Percentiles rank a stretch among this genome's conserved stretches.
These are phyloP conservation scores for Theobroma grandiflorum DNA, from an alignment of 441 rosid genomes.

Conservation along the genomic window DNA sequence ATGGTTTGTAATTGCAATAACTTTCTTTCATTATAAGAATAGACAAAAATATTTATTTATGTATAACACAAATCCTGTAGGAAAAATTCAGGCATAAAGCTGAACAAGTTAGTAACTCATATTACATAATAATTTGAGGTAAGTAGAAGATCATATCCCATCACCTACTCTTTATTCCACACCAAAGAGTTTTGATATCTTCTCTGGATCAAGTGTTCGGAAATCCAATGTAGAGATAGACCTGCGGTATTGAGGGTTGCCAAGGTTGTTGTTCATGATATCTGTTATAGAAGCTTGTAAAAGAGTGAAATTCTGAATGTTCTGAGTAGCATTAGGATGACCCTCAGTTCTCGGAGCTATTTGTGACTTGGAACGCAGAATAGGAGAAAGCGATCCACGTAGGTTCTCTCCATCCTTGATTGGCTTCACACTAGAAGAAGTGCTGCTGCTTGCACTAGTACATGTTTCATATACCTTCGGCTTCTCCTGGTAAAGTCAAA, in stretches of 20 bases:
- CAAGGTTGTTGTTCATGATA: constrained; percentile 51
- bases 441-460: constrained; percentile 47
- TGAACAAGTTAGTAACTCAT: background rate
- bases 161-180: constrained; percentile 35
- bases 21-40: too few relatives aligned
- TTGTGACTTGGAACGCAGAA: constrained; percentile 25
- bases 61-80: background rate
- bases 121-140: constrained; percentile 5
- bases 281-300: constrained; percentile 66
- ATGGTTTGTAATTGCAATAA: too few relatives aligned
- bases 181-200: constrained; percentile 51
- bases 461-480: constrained; percentile 39
- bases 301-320: constrained; percentile 62
- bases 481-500: constrained; percentile 43
- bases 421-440: constrained; percentile 31
- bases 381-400: constrained; percentile 49
- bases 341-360: constrained; percentile 45
- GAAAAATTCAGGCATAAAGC: background rate
- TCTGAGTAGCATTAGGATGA: constrained; percentile 66
- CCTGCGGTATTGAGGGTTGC: constrained; percentile 48
- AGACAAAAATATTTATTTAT: too few relatives aligned
- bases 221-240: constrained; percentile 62
- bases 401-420: constrained; percentile 22
- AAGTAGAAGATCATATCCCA: background rate
- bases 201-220: constrained; percentile 51